These are phyloP conservation scores for Paecilomyces sp. DNA, from an alignment of 2,329 filamentous ascomycete species.

Conservation along the genomic window DNA sequence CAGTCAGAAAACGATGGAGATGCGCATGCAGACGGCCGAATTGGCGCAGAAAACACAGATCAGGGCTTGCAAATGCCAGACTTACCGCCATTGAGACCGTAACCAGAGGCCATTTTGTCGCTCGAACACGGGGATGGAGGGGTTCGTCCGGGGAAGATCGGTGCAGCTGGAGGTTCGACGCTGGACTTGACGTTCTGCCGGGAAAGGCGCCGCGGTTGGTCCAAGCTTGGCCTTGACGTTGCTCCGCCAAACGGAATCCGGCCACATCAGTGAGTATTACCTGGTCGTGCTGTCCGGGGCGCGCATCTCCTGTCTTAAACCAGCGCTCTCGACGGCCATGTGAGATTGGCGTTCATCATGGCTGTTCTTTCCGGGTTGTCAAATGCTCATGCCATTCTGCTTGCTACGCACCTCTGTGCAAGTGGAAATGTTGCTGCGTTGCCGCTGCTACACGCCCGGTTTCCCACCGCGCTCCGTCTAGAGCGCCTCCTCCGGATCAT, in stretches of 20 bases:
- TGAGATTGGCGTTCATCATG: conserved; percentile 26
- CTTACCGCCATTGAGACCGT: conserved; percentile 49
- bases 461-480: conserved; percentile 41
- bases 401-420: conserved; percentile 51
- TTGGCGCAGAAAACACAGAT: conserved; percentile 3
- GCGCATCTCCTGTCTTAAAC: background rate
- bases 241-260: background rate
- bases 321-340: conserved; percentile 9
- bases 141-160: conserved; percentile 12
- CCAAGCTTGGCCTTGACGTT: conserved; percentile 11
- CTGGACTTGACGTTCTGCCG: conserved; percentile 12
- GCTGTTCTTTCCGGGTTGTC: conserved; percentile 37
- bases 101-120: conserved; percentile 43
- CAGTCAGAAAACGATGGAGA: conserved; percentile 9
- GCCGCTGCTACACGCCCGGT: conserved; percentile 43
- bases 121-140: conserved; percentile 7
- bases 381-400: conserved; percentile 50
- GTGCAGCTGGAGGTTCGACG: conserved; percentile 14
- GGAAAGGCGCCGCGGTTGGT: conserved; percentile 9
- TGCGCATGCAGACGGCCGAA: conserved; percentile 7
- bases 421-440: conserved; percentile 48
- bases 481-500: conserved; percentile 53
- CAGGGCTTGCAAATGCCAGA: conserved; percentile 6
- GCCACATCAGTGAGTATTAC: background rate
- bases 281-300: no score